Percentiles rank a stretch among this genome's conserved stretches.
phyloP scores from a whole-genome alignment of 257 asterid species.

The Striga asiatica region DNA sequence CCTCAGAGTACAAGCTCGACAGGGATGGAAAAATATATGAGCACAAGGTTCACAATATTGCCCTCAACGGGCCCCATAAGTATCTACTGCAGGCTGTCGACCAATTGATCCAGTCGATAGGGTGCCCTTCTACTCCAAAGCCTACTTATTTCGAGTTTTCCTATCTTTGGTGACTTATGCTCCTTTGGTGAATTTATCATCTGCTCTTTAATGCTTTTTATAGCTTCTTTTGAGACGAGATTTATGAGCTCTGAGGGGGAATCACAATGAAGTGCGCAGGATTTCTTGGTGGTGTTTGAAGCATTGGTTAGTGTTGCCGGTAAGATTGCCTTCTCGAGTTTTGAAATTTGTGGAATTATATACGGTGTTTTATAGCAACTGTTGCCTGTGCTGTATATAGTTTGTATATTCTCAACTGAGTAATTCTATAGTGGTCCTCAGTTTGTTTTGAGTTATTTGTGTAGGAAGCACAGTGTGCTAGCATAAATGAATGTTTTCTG shows the following conservation, averaged over 20 bases:
- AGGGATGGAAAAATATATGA: slow-evolving; percentile 89
- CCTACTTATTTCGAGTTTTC: slow-evolving; percentile 72
- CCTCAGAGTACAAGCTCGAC: slow-evolving; percentile 96
- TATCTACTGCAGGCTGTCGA: slow-evolving; percentile 54
- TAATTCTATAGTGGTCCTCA: too few species aligned
- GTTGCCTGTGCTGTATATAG: too few species aligned
- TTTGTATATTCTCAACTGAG: too few species aligned
- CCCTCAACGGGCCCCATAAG: slow-evolving; percentile 65
- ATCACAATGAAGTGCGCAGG: slow-evolving; percentile 12
- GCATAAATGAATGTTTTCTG: too few species aligned
- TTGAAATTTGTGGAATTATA: too few species aligned
- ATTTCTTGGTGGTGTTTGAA: neutral
- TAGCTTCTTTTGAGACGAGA: slow-evolving; percentile 32
- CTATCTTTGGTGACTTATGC: slow-evolving; percentile 21
- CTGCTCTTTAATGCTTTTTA: slow-evolving; percentile 27
- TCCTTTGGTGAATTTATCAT: slow-evolving; percentile 26
- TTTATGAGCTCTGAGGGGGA: slow-evolving; percentile 25
- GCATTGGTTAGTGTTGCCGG: slow-evolving; percentile 13
- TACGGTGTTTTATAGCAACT: too few species aligned
- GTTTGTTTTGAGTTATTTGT: too few species aligned
- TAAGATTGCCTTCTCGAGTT: neutral
- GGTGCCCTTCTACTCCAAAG: slow-evolving; percentile 81
- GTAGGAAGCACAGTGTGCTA: too few species aligned
- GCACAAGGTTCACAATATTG: slow-evolving; percentile 92
- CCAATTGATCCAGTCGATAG: slow-evolving; percentile 52